phyloP scores from a whole-genome alignment of 2,329 filamentous ascomycete species.

The Fusarium hostae region DNA sequence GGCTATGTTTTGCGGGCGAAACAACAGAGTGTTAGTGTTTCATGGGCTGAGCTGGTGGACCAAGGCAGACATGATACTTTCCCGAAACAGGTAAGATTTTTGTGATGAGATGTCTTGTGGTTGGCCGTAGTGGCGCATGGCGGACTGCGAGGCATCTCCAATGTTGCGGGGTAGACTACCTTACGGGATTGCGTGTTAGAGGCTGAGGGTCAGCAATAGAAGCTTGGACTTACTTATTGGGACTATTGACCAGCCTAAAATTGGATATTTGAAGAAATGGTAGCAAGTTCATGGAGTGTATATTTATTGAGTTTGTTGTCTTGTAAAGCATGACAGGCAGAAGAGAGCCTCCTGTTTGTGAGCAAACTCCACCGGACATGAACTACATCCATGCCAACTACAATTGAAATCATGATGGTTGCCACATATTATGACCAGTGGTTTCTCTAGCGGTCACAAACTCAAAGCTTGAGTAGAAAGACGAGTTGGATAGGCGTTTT shows the following conservation, averaged over 20 bases:
- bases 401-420: background rate
- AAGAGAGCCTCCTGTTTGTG: background rate
- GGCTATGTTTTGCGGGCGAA: background rate
- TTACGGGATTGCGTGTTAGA: background rate
- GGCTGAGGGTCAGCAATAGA: background rate
- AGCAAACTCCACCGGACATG: background rate
- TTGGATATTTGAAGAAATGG: background rate
- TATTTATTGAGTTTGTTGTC: background rate
- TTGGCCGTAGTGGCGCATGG: background rate
- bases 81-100: background rate
- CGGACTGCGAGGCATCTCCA: conserved; percentile 5
- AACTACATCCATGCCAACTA: too few relatives aligned
- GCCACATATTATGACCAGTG: accelerated
- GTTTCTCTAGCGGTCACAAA: accelerated
- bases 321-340: background rate
- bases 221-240: background rate
- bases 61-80: conserved; percentile 4
- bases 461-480: background rate
- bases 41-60: conserved; percentile 1
- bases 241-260: background rate
- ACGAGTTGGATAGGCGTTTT: too few relatives aligned
- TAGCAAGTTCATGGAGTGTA: background rate
- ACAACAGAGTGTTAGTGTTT: background rate
- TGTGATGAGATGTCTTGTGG: background rate
- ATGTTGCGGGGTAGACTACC: conserved; percentile 7